Evolutionary conservation across 2,329 filamentous ascomycete genomes (phyloP).

Genomic region (Aspergillus pseudoviridinutans): DNA sequence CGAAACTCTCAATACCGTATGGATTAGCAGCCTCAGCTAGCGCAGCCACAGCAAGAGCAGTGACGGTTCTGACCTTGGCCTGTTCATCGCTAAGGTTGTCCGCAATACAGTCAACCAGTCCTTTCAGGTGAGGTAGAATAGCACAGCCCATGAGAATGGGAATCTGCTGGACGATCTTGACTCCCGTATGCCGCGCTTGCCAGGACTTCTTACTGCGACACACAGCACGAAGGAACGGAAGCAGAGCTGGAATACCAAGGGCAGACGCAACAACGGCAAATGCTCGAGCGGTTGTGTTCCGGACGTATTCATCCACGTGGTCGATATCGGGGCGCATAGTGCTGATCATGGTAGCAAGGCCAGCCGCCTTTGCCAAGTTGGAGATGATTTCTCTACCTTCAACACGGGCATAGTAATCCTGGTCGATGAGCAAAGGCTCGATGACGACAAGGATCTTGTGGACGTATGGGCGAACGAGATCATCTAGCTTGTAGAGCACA

Average conservation of each 20-base stretch:
- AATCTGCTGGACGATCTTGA: slow-evolving; percentile 99
- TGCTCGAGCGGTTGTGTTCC: slow-evolving; percentile 93
- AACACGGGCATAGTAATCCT: slow-evolving; percentile 98
- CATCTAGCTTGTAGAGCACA: slow-evolving; percentile 96
- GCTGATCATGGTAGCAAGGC: slow-evolving; percentile 97
- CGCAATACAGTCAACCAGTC: slow-evolving; percentile 91
- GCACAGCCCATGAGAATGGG: slow-evolving; percentile 98
- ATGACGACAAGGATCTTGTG: slow-evolving; percentile 99
- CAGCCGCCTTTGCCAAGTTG: slow-evolving; percentile 93
- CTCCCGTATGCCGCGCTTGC: slow-evolving; percentile 95
- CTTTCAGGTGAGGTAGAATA: slow-evolving; percentile 90
- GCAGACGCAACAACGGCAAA: slow-evolving; percentile 97
- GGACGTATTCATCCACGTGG: slow-evolving; percentile 95
- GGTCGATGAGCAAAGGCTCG: slow-evolving; percentile 96
- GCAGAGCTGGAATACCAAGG: slow-evolving; percentile 87
- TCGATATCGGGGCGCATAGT: slow-evolving; percentile 99
- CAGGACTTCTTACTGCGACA: slow-evolving; percentile 98
- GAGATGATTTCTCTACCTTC: slow-evolving; percentile 99
- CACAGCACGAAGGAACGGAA: slow-evolving; percentile 92
- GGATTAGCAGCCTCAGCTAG: slow-evolving; percentile 94
- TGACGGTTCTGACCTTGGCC: slow-evolving; percentile 95
- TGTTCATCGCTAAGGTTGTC: slow-evolving; percentile 97
- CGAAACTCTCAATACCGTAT: slow-evolving; percentile 98
- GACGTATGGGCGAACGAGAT: slow-evolving; percentile 90
- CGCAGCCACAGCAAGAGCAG: slow-evolving; percentile 88